Base-by-base conservation (phyloP, 176 grass and related monocot genomes). In the Oryza punctata region DNA sequence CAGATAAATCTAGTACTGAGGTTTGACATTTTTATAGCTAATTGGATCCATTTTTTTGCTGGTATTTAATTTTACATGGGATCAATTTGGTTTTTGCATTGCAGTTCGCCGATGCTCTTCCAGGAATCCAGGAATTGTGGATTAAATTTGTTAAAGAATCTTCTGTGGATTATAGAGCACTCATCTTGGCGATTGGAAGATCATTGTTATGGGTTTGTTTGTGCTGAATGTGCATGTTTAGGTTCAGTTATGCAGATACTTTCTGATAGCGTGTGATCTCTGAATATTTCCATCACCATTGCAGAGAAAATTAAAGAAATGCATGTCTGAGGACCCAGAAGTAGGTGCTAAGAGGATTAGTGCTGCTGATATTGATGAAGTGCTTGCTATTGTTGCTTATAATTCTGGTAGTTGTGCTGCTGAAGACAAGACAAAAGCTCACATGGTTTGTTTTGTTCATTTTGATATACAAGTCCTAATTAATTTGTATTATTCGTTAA, bases 151-250 rank as follows among this genome's bases (percentile, higher is more conserved):
- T 84, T 43, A 25, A 66, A 67, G 12, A 10, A 46, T 73, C 75
- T 27, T 60, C 27, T 15, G 6, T 88, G 9, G 86, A 88, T 84
- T 79, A 84, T 11, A 25, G 86, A 27, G 81, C 9, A 67, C 1
- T 16, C 60, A 79, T 88, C 38, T 33, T 83, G 4, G 6, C 35
- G 13, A 18, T 84, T 67, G 75, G 74, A 6, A 73, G 75, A 88
- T 59, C 60, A 73, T 66, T 73, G 13, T 24, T 84, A 67, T 88
- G 86, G 86, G 86, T 88, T 68, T 7, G 86, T 87, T 47, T 73
- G 10, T 59, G 6, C 60, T 35, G 68, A 10, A 84, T 67, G 57
- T 26, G 35, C 33, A n/a, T 73, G 23, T 57, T 57, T 14, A 68
- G 46, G 32, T 66, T 14, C 6, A 44, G 33, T 57, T 72, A 15